Evolutionary conservation across 768 basidiomycete genomes (phyloP).

Genomic region (Leccinellum luteum): DNA sequence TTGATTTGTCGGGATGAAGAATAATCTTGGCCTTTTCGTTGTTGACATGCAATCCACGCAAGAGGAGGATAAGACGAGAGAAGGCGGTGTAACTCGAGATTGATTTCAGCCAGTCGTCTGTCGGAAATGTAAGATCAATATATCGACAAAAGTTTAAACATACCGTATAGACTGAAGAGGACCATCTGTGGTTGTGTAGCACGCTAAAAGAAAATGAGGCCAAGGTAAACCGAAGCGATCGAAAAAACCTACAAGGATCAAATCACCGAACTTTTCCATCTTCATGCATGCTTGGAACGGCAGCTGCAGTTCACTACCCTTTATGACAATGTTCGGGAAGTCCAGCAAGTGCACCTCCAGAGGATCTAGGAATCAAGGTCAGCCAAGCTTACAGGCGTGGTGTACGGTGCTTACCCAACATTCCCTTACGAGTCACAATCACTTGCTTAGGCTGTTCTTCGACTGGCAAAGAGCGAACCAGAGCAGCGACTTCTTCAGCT

Average conservation of each 20-base stretch:
- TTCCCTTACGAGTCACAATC: constrained; percentile 99
- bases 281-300: constrained; percentile 99
- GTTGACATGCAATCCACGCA: constrained; percentile 97
- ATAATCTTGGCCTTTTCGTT: constrained; percentile 99
- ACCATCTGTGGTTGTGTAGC: constrained; percentile 99
- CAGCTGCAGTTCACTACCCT: constrained; percentile 95
- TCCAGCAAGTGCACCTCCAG: constrained; percentile 98
- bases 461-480: constrained; percentile 96
- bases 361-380: constrained; percentile 51
- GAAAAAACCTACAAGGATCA: constrained; percentile 65
- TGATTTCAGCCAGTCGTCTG: constrained; percentile 98
- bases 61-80: constrained; percentile 93
- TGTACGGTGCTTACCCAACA: constrained; percentile 66
- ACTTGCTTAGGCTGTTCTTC: constrained; percentile 99
- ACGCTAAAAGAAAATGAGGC: constrained; percentile 44
- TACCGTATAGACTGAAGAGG: constrained; percentile 92
- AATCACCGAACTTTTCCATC: constrained; percentile 99
- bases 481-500: constrained; percentile 98
- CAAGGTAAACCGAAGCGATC: not conserved
- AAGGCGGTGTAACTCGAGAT: constrained; percentile 99
- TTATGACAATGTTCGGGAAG: constrained; percentile 99
- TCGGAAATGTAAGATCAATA: constrained; percentile 6
- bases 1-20: constrained; percentile 94
- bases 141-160: constrained; percentile 12
- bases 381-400: not conserved